Percentiles rank a stretch among this genome's conserved stretches.
These are phyloP conservation scores for Phytophthora tentaculata DNA, from an alignment of 352 stramenopile genomes.

Conservation along the genomic window DNA sequence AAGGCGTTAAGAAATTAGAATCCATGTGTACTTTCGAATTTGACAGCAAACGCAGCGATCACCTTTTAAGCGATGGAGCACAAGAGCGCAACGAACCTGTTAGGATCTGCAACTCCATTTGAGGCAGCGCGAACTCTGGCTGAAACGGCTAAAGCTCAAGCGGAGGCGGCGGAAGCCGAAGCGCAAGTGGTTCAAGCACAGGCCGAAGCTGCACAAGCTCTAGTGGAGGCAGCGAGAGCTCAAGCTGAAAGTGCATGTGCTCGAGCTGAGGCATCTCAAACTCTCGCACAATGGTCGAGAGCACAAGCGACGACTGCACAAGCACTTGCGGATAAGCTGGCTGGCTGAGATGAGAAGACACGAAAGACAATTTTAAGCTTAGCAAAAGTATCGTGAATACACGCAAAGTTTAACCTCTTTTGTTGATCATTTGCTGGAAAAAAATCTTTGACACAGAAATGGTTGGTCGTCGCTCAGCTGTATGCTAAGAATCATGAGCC, in stretches of 20 bases:
- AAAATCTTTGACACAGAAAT: too few relatives aligned
- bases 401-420: too few relatives aligned
- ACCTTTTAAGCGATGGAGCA: neutral
- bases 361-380: too few relatives aligned
- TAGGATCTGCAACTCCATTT: constrained; percentile 14
- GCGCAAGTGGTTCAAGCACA: constrained; percentile 29
- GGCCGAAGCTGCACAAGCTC: constrained; percentile 28
- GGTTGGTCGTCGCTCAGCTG: too few relatives aligned
- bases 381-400: too few relatives aligned
- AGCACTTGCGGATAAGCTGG: constrained; percentile 23
- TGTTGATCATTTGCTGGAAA: too few relatives aligned
- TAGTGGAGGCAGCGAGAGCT: constrained; percentile 26
- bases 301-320: constrained; percentile 17
- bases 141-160: constrained; percentile 27
- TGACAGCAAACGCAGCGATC: neutral
- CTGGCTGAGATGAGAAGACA: constrained; percentile 1
- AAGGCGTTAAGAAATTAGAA: neutral
- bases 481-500: too few relatives aligned
- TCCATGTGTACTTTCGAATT: neutral
- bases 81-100: neutral
- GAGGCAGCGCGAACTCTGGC: constrained; percentile 25
- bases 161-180: constrained; percentile 31
- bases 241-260: constrained; percentile 24
- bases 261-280: constrained; percentile 26
- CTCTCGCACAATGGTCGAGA: constrained; percentile 23